Base-by-base conservation (phyloP, 306 rosid genomes). In the Oemleria cerasiformis region DNA sequence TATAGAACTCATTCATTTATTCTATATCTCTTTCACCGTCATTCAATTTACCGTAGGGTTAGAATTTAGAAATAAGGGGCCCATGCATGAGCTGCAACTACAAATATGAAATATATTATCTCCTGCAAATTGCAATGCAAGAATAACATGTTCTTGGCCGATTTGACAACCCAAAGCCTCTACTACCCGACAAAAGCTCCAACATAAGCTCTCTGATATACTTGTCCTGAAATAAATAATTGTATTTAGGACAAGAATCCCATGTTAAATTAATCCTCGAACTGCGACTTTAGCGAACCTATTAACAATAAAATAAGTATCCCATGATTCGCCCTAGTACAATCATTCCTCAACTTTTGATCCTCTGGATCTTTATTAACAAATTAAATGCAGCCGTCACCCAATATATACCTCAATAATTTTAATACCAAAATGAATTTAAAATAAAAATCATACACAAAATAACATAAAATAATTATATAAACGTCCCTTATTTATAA, bases 391-490 rank as follows among this genome's bases (percentile, higher is more conserved):
- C 14, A 70, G 36, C 36, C 36, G 36, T 30, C 36, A 30, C 36
- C 36, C 36, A 30, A 30, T 30, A 30, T 30, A 30, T 30, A 30
- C 36, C 36, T 30, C 51, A 47, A 60, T 50, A 58, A 38, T 7
- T 56, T 56, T 64, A 63, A 11, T 60, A 48, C 34, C 16, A 68
- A 76, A 70, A 20, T 43, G 40, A 42, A 7, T 54, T 56, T 14
- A 19, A 48, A 17, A 39, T 39, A 0, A 7, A 68, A 66, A 65
- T 73, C 87, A 85, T 84, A 84, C 77, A 82, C 40, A 58, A 74
- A 67, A 71, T 47, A 63, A 25, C 2, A 25, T 25, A 25, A 25
- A 25, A 25, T 25, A 25, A 25, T 25, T 25, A 25, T 25, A 25
- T 25, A 25, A 25, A 25, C 1, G 30, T 25, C 30, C 30, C 30